These are phyloP conservation scores for Abrus pulchellus DNA, from an alignment of 306 rosid species.

Conservation along the genomic window DNA sequence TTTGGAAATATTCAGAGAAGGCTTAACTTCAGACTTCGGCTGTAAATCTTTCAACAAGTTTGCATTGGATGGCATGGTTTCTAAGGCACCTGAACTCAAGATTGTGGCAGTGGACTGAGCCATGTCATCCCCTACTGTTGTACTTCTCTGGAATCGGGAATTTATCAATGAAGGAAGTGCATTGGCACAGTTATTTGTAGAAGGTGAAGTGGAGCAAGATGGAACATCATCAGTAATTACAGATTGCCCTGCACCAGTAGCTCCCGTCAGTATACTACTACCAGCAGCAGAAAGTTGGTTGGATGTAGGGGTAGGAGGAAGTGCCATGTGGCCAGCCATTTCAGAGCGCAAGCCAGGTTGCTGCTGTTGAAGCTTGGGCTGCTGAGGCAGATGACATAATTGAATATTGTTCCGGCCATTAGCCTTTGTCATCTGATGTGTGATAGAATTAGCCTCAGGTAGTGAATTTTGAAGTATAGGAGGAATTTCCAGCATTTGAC, in stretches of 20 bases:
- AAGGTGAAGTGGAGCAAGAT: slow-evolving; percentile 95
- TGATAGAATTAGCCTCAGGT: slow-evolving; percentile 58
- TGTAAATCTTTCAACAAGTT: slow-evolving; percentile 69
- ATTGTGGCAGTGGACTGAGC: slow-evolving; percentile 81
- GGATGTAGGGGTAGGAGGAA: slow-evolving; percentile 53
- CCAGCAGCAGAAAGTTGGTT: slow-evolving; percentile 67
- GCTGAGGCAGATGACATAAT: slow-evolving; percentile 66
- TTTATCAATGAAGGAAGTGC: slow-evolving; percentile 64
- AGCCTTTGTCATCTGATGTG: slow-evolving; percentile 65
- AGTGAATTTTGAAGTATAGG: slow-evolving; percentile 55
- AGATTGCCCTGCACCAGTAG: slow-evolving; percentile 76
- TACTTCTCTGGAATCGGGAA: slow-evolving; percentile 60
- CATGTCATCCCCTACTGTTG: slow-evolving; percentile 70
- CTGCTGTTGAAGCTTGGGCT: slow-evolving; percentile 77
- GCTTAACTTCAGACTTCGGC: slow-evolving; percentile 75
- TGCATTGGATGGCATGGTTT: slow-evolving; percentile 68
- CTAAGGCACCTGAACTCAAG: slow-evolving; percentile 64
- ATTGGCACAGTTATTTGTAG: slow-evolving; percentile 77
- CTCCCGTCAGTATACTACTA: slow-evolving; percentile 61
- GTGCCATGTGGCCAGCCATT: slow-evolving; percentile 63
- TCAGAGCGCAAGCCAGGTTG: slow-evolving; percentile 65
- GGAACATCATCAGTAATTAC: slow-evolving; percentile 86
- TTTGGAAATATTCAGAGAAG: slow-evolving; percentile 71
- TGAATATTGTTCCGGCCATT: slow-evolving; percentile 57
- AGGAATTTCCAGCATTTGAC: slow-evolving; percentile 71